Evolutionary conservation across 495 filamentous ascomycete genomes (phyloP), one percentile per base, ranked within the genome.

Genomic region (Neurospora sp.): DNA sequence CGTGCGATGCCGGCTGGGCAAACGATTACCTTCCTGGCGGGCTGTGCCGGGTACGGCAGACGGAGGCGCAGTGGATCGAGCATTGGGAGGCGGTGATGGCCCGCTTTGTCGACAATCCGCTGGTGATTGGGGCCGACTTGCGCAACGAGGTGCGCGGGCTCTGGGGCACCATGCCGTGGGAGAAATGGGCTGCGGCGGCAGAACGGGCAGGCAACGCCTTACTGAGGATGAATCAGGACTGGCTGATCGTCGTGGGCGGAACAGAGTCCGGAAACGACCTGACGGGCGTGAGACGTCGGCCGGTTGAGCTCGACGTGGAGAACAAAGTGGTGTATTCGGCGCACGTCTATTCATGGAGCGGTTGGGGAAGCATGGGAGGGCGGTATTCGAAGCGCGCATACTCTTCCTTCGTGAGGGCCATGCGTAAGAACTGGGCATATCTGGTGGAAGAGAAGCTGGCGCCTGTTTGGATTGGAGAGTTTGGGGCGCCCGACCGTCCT

Each of bases 81-180:
- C 85, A 90, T 77, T 91, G 89, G 89, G 85, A 87, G 79, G 84
- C 80, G 66, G 77, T 90, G 73, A 91, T 90, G 88, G 76, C 39
- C 62, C 84, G 80, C 18, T 83, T 88, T 39, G 78, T 81, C 54
- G 76, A 83, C 73, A 89, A 89, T 72, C 83, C 84, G 12, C 79
- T 85, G 16, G 88, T 90, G 60, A 84, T 91, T 42, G 88, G 87
- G 9, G 87, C 86, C 0, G 88, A 91, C 75, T 79, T 90, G 73
- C 82, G 88, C 35, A 91, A 91, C 77, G 88, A 91, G 78, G 87
- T 88, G 62, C 82, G 88, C 70, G 88, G 89, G 20, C 78, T 89
- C 10, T 90, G 88, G 88, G 89, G 88, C 31, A 90, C 88, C 20
- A 88, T 90, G 87, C 76, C 84, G 18, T 90, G 88, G 88, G 79